Base-by-base conservation (phyloP, 352 stramenopile species). In the Phytophthora parvispora region DNA sequence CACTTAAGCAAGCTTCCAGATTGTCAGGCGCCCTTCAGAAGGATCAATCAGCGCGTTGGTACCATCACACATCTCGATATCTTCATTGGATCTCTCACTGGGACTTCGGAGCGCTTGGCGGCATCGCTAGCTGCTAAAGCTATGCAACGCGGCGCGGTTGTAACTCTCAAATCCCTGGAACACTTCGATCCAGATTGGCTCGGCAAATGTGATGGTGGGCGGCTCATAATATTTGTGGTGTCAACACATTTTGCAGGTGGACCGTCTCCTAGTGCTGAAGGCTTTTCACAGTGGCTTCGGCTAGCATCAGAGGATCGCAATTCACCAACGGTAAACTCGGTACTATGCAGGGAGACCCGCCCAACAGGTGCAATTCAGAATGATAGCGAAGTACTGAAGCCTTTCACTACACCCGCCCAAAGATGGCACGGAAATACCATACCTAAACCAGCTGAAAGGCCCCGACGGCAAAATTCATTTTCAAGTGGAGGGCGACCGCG, bases 181-280 rank as follows among this genome's bases (percentile, higher is more conserved):
- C 24, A 96, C 34, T 90, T 95, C n/a, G 52, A 90, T 18, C 65
- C 65, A 6, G 38, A 40, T 4, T 52, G 52, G 3, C 68, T 49
- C 42, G 24, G 49, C 3, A 43, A 65, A 6, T 72, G 80, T 4
- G 78, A 94, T 12, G 57, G 47, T 7, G 64, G 52, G 22, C 42
- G 45, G 20, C 22, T 87, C 27, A 87, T 80, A 6, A 69, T 98
- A 15, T 97, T 98, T 49, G 60, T 98, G 9, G 84, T 98, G 61
- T 84, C 95, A 3, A 98, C 95, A 0, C 98, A 98, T 69, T 94
- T 94, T 31, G 93, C 97, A 69, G 95, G 95, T 25, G 95, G 98
- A 56, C 81, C 94, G n/a, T 62, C 61, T n/a, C 97, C 94, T 13
- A 61, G 66, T 29, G 64, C 59, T 6, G 58, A 73, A 27, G 34